phyloP scores from a whole-genome alignment of 1,284 basidiomycete genomes.

The Ceratobasidium sp. region DNA sequence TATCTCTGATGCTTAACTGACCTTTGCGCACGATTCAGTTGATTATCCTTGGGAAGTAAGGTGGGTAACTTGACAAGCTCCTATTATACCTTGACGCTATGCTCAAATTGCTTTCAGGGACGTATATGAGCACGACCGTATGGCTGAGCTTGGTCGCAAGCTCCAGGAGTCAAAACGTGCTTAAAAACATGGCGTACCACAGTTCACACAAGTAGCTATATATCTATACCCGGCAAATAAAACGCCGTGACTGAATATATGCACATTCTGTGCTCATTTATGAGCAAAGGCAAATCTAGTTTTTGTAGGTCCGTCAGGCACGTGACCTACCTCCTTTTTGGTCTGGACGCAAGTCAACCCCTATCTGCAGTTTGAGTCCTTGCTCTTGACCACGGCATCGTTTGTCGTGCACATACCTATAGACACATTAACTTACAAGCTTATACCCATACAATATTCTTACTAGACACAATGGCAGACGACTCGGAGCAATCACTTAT shows the following conservation, averaged over 20 bases:
- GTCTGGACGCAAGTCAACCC: not conserved
- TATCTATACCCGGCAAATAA: conserved; percentile 1
- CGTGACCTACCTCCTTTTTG: conserved; percentile 19
- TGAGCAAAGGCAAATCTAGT: not conserved
- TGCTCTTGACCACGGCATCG: conserved; percentile 14
- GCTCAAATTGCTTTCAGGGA: conserved; percentile 59
- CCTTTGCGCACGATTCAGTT: conserved; percentile 58
- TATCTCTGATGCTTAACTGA: conserved; percentile 41
- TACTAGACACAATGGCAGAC: conserved; percentile 16
- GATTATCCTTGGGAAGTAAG: conserved; percentile 86
- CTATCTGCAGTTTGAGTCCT: not conserved
- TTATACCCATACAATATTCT: conserved; percentile 10
- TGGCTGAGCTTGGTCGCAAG: conserved; percentile 56
- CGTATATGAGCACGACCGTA: conserved; percentile 79
- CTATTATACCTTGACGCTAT: conserved; percentile 39
- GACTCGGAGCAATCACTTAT: conserved; percentile 1
- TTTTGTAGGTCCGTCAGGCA: not conserved
- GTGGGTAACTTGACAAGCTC: conserved; percentile 57
- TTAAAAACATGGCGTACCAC: not conserved
- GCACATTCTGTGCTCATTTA: not conserved
- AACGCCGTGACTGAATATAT: not conserved
- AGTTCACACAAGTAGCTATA: not conserved
- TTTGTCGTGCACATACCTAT: conserved; percentile 17
- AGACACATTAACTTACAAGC: not conserved
- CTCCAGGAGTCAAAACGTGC: conserved; percentile 50